These are phyloP conservation scores for Fistulifera pelliculosa DNA, from an alignment of 108 stramenopile genomes.

Conservation along the genomic window DNA sequence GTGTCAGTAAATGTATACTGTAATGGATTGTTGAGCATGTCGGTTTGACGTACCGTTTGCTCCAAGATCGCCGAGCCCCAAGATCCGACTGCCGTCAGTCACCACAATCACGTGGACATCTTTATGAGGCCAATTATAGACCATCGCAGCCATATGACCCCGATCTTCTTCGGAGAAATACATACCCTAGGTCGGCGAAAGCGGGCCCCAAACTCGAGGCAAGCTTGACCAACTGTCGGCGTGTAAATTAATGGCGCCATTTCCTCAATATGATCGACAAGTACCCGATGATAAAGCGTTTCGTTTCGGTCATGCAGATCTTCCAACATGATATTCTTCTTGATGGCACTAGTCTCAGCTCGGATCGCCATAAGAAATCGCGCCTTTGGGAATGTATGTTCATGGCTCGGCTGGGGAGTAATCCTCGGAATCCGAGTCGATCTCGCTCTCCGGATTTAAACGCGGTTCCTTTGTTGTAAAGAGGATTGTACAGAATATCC, in stretches of 20 bases:
- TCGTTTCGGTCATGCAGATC: constrained; percentile 95
- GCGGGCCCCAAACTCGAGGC: constrained; percentile 68
- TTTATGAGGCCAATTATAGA: constrained; percentile 94
- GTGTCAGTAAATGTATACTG: neutral
- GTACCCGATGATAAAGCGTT: constrained; percentile 91
- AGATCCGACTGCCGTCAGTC: constrained; percentile 93
- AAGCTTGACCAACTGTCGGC: constrained; percentile 97
- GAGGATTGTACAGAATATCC: constrained; percentile 47
- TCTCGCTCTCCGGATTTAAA: constrained; percentile 85
- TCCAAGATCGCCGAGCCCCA: constrained; percentile 96
- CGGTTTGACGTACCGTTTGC: constrained; percentile 94
- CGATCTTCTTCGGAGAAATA: constrained; percentile 88
- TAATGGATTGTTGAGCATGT: constrained; percentile 24
- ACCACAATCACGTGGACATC: constrained; percentile 94
- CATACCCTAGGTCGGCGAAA: constrained; percentile 92
- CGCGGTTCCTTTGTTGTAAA: constrained; percentile 83
- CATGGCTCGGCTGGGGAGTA: constrained; percentile 59
- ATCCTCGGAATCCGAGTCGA: constrained; percentile 79
- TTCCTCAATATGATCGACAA: constrained; percentile 92
- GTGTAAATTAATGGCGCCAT: constrained; percentile 97
- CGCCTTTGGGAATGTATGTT: constrained; percentile 60
- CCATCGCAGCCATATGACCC: constrained; percentile 90
- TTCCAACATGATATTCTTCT: constrained; percentile 88
- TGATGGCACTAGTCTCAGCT: constrained; percentile 58
- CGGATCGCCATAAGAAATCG: constrained; percentile 55